Evolutionary conservation across 2,329 filamentous ascomycete genomes (phyloP), one percentile per base, ranked within the genome.

Genomic region (Calonectria henricotiae): DNA sequence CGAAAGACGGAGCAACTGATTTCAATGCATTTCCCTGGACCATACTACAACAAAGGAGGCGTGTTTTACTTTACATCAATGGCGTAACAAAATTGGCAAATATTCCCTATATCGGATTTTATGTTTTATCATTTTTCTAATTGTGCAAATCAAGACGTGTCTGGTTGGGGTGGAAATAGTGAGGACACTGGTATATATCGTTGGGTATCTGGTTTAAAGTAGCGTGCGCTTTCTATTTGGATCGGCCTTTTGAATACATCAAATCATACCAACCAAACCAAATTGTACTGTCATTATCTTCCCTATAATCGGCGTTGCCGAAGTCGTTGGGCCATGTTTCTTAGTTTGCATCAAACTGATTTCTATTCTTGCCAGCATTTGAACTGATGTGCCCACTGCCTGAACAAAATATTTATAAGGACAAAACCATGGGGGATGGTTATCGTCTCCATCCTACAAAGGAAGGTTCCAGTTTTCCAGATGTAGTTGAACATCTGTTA

Each of bases 31-130:
- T 74, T 76, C 60, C 20, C 54, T 62, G 63, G 68, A 62, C 64
- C 55, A 63, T 15, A 60, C 46, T 46, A 68, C 63, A 55, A 3
- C 35, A 67, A 62, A 69, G 51, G 49, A 65, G 61, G 68, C 65
- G 49, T 63, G 61, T 68, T 30, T 30, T 47, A 69, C 46, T 30
- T 30, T 47, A 69, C 46, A 74, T 43, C 51, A 60, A 73, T 63
- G 75, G 75, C 75, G 75, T 71, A 68, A 76, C 65, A 77, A 77
- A 77, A 77, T 71, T 68, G 68, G 64, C 63, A 73, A 71, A 54
- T 66, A 62, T 73, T 49, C 65, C 32, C 44, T 30, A 62, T 65
- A 62, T 65, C n/a, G 66, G 65, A 47, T 73, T 67, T 68, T 30
- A 39, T 68, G 41, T 64, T 68, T 54, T 47, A 68, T 77, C 71